Evolutionary conservation across 192 early-diverging fungal species (phyloP).

Genomic region (Irineochytrium annulatum): DNA sequence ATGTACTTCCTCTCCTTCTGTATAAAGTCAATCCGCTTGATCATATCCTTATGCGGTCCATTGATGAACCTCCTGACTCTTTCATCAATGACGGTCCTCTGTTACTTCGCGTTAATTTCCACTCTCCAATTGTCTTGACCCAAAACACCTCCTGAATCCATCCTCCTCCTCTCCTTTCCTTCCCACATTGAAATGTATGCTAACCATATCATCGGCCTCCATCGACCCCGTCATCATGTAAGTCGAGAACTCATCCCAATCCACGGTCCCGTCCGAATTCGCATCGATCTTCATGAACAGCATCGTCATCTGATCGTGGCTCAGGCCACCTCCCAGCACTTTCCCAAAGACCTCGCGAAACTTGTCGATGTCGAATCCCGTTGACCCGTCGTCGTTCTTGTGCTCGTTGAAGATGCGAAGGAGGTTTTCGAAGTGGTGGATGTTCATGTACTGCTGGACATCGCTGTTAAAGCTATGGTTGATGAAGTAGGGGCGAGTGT

Average conservation of each 20-base stretch:
- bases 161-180: constrained; percentile 2
- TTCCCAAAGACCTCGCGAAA: constrained; percentile 64
- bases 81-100: constrained; percentile 53
- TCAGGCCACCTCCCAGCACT: constrained; percentile 52
- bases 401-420: constrained; percentile 53
- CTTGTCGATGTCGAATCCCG: constrained; percentile 61
- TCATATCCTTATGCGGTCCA: constrained; percentile 56
- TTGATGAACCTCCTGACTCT: constrained; percentile 40
- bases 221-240: constrained; percentile 59
- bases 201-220: constrained; percentile 36
- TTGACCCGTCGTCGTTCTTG: constrained; percentile 51
- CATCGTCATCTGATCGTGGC: constrained; percentile 62
- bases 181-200: background rate
- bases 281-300: constrained; percentile 72
- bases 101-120: background rate
- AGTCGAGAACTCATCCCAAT: constrained; percentile 65
- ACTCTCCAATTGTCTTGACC: background rate
- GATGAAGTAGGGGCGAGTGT: too few species aligned
- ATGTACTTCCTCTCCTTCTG: constrained; percentile 60
- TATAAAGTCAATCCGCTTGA: constrained; percentile 54
- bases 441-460: constrained; percentile 59
- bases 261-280: constrained; percentile 59
- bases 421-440: constrained; percentile 60
- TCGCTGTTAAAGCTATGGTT: constrained; percentile 42
- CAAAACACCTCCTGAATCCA: background rate